Evolutionary conservation across 768 basidiomycete species (phyloP).

Genomic region (Boletus vinaceobasis): DNA sequence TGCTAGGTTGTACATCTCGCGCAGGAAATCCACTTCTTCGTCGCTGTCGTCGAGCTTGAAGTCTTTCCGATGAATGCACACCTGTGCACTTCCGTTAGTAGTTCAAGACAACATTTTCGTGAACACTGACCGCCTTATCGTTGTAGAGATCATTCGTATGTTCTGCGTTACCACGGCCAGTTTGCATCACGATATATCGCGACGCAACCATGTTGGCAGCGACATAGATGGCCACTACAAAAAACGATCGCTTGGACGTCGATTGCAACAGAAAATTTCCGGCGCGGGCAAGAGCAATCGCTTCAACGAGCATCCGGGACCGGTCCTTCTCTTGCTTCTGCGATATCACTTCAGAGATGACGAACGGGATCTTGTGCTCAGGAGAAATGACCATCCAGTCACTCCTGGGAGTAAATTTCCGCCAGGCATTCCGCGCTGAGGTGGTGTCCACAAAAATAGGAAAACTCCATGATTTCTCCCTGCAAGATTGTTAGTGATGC

Average conservation of each 20-base stretch:
- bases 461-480: slow-evolving; percentile 11
- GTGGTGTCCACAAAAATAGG: slow-evolving; percentile 1
- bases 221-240: slow-evolving; percentile 14
- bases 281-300: neutral
- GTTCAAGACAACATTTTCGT: neutral
- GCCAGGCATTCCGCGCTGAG: neutral
- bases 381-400: slow-evolving; percentile 4
- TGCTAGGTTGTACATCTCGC: slow-evolving; percentile 13
- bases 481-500: neutral
- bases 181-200: slow-evolving; percentile 3
- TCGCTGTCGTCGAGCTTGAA: neutral
- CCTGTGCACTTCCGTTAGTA: neutral
- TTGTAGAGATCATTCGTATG: neutral
- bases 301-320: slow-evolving; percentile 13
- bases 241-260: neutral
- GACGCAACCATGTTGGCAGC: neutral
- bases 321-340: neutral
- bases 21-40: neutral
- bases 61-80: neutral
- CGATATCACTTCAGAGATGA: slow-evolving; percentile 13
- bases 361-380: neutral
- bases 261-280: neutral
- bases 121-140: neutral
- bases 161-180: neutral
- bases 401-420: slow-evolving; percentile 6